Percentiles rank a stretch among this genome's conserved stretches.
Conservation (phyloP, 495 filamentous ascomycete genomes). For the Podospora pseudoanserina region DNA sequence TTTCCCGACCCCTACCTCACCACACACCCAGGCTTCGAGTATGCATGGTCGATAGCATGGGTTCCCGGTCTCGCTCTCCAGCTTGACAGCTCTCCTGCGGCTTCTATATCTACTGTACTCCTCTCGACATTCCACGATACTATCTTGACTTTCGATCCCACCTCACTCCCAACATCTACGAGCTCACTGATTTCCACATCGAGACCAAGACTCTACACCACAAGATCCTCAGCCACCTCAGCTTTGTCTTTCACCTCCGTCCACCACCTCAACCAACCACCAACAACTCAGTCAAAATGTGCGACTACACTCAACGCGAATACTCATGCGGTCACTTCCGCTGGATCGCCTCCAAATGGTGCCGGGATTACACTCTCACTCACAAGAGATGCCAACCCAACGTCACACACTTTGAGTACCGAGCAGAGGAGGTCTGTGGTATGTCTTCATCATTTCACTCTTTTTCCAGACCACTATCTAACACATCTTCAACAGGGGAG, state of each 20-base stretch:
- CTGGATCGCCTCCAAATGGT: constrained; percentile 44
- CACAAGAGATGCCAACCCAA: constrained; percentile 42
- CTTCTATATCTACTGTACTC: constrained; percentile 8
- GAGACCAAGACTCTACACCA: constrained; percentile 8
- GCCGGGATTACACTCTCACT: constrained; percentile 37
- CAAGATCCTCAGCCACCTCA: background rate
- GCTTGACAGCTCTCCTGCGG: constrained; percentile 17
- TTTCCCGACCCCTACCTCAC: constrained; percentile 24
- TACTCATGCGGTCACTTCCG: constrained; percentile 43
- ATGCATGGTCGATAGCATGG: constrained; percentile 27
- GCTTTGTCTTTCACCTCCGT: background rate
- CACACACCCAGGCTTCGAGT: constrained; percentile 1
- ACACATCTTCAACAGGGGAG: constrained; percentile 28
- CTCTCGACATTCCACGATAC: constrained; percentile 8
- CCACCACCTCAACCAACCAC: background rate
- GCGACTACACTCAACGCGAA: constrained; percentile 37
- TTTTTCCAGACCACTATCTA: constrained; percentile 9
- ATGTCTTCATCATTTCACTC: constrained; percentile 18
- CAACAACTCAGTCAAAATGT: constrained; percentile 23
- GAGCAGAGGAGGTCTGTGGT: constrained; percentile 35
- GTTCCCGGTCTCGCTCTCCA: constrained; percentile 21
- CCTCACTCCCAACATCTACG: constrained; percentile 18
- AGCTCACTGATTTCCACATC: constrained; percentile 11
- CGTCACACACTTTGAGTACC: constrained; percentile 41
- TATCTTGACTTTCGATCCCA: constrained; percentile 29